These are phyloP conservation scores for Allomyces javanicus DNA, from an alignment of 192 early-diverging fungal species.

Conservation along the genomic window DNA sequence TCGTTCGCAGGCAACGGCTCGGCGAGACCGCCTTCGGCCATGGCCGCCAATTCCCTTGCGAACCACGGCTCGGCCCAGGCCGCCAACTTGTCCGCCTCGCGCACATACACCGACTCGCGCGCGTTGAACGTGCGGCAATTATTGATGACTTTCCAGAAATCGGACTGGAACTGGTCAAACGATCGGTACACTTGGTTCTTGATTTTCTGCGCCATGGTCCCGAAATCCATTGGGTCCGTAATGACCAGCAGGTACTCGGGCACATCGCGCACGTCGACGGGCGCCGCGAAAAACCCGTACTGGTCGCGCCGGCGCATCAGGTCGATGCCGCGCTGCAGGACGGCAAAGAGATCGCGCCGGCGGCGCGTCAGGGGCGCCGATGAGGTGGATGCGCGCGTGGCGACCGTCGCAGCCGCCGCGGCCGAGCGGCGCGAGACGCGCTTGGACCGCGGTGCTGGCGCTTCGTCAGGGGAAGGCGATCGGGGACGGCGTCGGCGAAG, in stretches of 20 bases:
- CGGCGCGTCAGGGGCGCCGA: background rate
- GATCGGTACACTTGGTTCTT: constrained; percentile 32
- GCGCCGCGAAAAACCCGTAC: constrained; percentile 72
- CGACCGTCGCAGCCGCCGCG: too few relatives aligned
- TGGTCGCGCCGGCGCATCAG: constrained; percentile 34
- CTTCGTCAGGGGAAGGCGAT: too few relatives aligned
- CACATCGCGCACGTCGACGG: constrained; percentile 55
- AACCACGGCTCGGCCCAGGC: constrained; percentile 48
- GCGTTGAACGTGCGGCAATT: constrained; percentile 76
- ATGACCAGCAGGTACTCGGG: constrained; percentile 65
- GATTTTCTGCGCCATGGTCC: constrained; percentile 66
- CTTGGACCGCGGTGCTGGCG: too few relatives aligned
- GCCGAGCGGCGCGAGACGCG: too few relatives aligned
- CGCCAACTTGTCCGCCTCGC: constrained; percentile 54
- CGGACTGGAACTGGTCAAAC: constrained; percentile 48
- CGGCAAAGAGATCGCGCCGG: background rate
- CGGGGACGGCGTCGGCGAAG: too few relatives aligned
- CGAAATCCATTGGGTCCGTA: constrained; percentile 75
- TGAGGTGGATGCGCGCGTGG: too few relatives aligned
- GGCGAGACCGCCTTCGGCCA: background rate
- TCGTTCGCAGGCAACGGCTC: background rate
- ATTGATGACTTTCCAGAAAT: constrained; percentile 53
- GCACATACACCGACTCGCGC: constrained; percentile 58
- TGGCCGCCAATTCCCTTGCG: constrained; percentile 28
- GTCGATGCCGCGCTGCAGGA: background rate